Percentiles rank a stretch among this genome's conserved stretches.
phyloP scores from a whole-genome alignment of 176 grass and related monocot species.

The Oryza australiensis region DNA sequence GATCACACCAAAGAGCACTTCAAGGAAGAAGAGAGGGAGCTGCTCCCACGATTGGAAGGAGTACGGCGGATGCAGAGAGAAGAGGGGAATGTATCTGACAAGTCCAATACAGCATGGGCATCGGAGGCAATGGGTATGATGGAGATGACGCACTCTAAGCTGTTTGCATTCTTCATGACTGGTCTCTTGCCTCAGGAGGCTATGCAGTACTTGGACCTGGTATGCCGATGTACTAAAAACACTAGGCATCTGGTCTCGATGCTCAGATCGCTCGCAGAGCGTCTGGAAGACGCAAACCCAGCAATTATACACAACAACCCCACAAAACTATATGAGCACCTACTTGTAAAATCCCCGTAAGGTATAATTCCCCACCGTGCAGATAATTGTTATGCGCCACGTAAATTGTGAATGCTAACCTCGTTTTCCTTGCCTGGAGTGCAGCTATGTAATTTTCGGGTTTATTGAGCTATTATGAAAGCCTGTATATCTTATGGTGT shows the following conservation, averaged over 20 bases:
- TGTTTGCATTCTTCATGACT: constrained; percentile 94
- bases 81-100: constrained; percentile 55
- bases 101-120: constrained; percentile 58
- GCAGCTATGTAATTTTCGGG: constrained; percentile 52
- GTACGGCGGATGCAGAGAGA: constrained; percentile 62
- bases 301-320: constrained; percentile 61
- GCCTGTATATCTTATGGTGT: constrained; percentile 47
- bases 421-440: constrained; percentile 45
- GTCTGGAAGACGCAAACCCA: constrained; percentile 58
- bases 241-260: constrained; percentile 57
- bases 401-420: constrained; percentile 52
- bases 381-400: constrained; percentile 24
- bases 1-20: constrained; percentile 88
- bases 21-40: constrained; percentile 82
- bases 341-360: constrained; percentile 61
- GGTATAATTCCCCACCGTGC: neutral
- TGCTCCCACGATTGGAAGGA: constrained; percentile 68
- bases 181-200: constrained; percentile 89
- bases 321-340: constrained; percentile 49
- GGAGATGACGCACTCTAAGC: constrained; percentile 81
- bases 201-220: constrained; percentile 73
- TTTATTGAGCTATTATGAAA: constrained; percentile 37
- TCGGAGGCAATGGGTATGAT: constrained; percentile 54
- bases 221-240: constrained; percentile 61
- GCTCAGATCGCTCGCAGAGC: constrained; percentile 60